Base-by-base conservation (phyloP, 1,139 yeast genomes). In the Yamadazyma mexicana region DNA sequence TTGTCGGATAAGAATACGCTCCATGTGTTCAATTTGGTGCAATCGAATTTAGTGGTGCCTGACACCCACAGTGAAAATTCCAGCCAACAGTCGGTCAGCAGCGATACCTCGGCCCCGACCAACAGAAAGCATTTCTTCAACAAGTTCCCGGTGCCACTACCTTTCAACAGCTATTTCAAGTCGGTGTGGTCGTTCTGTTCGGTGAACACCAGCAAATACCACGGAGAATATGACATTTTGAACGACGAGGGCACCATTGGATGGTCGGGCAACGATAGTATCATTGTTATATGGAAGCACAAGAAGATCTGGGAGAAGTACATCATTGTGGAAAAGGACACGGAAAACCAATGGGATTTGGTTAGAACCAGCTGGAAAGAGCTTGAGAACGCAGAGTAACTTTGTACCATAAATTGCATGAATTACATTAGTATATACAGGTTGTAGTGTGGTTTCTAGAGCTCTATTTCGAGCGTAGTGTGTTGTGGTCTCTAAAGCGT, bases 171-270 rank as follows among this genome's bases (percentile, higher is more conserved):
- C 37, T 91, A 91, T 59, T 86, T 91, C 62, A 79, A 84, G 41
- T 83, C 95, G 1, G 83, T 86, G 11, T 91, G 97, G 98, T 83
- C 95, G 34, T 87, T 85, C 64, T 88, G 89, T 37, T 83, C 91
- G 1, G 71, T 80, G n/a, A 84, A 85, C 50, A 77, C 89, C 27
- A 75, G 73, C 43, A 64, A 73, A 40, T 56, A 66, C 41, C 74
- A 69, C 45, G 42, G 54, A 3, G 58, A 58, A 12, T 68, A 49
- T 34, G 48, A 54, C 4, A 54, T 50, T 15, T 43, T 52, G 16
- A 71, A 69, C 40, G 87, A 83, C 49, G 56, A 61, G 28, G 94
- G 96, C 0, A 77, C 78, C 0, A 50, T 91, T 28, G 96, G 94
- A 1, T 87, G 96, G 96, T 70, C 82, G 1, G 81, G 81, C 10